Evolutionary conservation across 163 green algal genomes (phyloP), one percentile per base, ranked within the genome.

Genomic region (Prototheca wickerhamii): DNA sequence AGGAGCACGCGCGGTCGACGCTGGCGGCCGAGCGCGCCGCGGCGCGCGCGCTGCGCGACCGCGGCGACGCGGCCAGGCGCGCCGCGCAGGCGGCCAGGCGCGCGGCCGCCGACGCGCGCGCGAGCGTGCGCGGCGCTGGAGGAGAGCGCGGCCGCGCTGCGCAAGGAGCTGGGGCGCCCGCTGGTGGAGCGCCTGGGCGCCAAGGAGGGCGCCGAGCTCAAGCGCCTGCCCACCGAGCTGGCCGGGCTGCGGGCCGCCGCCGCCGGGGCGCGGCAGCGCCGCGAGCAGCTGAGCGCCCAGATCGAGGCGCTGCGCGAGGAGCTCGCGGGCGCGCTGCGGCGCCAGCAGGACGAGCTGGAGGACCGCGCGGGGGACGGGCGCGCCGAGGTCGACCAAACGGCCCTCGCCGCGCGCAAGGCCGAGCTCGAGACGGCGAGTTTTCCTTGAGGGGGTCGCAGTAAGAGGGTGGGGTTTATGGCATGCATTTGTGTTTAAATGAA

Each of bases 201-300:
- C 4, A 58, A 44, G 15, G 87, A 95, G 72, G 79, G 78, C 64
- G 55, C 63, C 44, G 82, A 89, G 44, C 67, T 88, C 10, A 30
- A 23, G 26, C 32, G 40, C 42, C 68, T 87, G 52, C 57, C 64
- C 18, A 63, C 67, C 18, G 53, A 63, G 46, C 26, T 68, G 4
- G 28, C 43, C 31, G 32, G n/a, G 21, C 33, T 72, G 63, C 42
- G 76, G 61, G 58, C 64, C 17, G 61, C 69, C 34, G 6, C 63
- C 28, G 64, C 42, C 2, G 69, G 49, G 52, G 32, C 44, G 18
- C 35, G 23, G 31, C 25, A 34, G 28, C 18, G 5, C 31, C 60
- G 54, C 26, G 15, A 73, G 50, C 57, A 78, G 55, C 56, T 61
- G 17, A 52, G 65, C n/a, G 32, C 62, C 21, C 18, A 68, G 31